phyloP scores from a whole-genome alignment of 2,329 filamentous ascomycete genomes.

The Diplodia corticola region DNA sequence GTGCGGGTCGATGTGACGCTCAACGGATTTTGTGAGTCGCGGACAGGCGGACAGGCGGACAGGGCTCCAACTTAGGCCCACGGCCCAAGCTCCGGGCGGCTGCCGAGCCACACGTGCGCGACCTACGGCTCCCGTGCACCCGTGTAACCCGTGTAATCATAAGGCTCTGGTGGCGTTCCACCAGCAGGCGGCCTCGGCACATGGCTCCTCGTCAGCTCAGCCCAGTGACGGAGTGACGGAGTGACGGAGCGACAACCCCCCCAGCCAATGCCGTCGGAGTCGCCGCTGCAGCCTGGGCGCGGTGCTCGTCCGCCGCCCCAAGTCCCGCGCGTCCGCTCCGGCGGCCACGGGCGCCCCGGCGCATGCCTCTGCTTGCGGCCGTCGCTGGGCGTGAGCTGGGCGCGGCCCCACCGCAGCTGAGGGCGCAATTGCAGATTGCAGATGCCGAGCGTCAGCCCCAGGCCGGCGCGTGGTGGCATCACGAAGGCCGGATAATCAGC shows the following conservation, averaged over 20 bases:
- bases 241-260: too few species aligned
- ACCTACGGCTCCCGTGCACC: too few species aligned
- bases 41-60: background rate
- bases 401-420: constrained; percentile 13
- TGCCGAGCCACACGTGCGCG: background rate
- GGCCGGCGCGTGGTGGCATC: background rate
- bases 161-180: background rate
- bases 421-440: background rate
- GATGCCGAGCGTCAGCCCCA: constrained; percentile 1
- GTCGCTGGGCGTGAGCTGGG: background rate
- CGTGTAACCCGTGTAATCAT: too few species aligned
- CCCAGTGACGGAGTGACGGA: too few species aligned
- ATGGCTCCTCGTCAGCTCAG: background rate
- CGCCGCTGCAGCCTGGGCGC: background rate
- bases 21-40: constrained; percentile 13
- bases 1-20: background rate
- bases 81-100: constrained; percentile 17
- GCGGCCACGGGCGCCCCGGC: background rate
- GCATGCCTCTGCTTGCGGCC: background rate
- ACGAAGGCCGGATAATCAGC: background rate
- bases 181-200: background rate
- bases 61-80: too few species aligned
- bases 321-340: background rate
- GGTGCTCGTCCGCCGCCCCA: background rate
- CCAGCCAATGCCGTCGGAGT: background rate